A percentile compares a stretch with the other conserved stretches of the same genome.
phyloP scores from a whole-genome alignment of 2,329 filamentous ascomycete species.

The Zymoseptoria pseudotritici region DNA sequence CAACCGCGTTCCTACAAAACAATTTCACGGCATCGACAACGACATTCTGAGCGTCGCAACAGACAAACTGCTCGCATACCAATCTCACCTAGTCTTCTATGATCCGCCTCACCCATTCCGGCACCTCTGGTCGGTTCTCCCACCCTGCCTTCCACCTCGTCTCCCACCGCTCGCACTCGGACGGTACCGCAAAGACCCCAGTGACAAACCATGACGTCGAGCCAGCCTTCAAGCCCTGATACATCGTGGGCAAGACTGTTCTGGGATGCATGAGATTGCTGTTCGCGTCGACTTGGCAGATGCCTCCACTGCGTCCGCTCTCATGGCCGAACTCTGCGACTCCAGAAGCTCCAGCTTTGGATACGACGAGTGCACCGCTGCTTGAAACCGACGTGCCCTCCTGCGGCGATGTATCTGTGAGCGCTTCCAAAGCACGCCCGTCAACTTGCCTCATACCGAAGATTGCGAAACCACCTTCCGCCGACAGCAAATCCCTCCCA shows the following conservation, averaged over 20 bases:
- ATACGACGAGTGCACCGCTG: slow-evolving; percentile 37
- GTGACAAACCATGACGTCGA: slow-evolving; percentile 60
- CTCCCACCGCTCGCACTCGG: slow-evolving; percentile 45
- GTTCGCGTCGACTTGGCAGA: slow-evolving; percentile 71
- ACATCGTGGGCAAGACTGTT: slow-evolving; percentile 63
- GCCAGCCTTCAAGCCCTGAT: slow-evolving; percentile 52
- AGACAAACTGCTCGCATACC: no score
- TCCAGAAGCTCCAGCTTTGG: slow-evolving; percentile 45
- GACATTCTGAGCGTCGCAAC: no score
- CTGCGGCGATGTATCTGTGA: slow-evolving; percentile 25
- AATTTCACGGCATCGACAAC: no score
- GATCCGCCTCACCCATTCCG: slow-evolving; percentile 17
- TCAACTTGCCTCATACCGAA: slow-evolving; percentile 52
- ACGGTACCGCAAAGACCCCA: slow-evolving; percentile 63
- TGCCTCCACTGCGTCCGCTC: slow-evolving; percentile 47
- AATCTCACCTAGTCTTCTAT: background rate
- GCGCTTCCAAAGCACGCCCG: slow-evolving; percentile 46
- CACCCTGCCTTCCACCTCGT: slow-evolving; percentile 48
- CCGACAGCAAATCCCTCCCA: slow-evolving; percentile 57
- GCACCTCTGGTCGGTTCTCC: slow-evolving; percentile 26
- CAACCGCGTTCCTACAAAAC: no score
- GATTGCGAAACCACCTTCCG: slow-evolving; percentile 69
- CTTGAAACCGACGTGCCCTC: slow-evolving; percentile 37
- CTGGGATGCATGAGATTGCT: slow-evolving; percentile 67
- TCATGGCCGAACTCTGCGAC: slow-evolving; percentile 39